Conservation (phyloP, 306 rosid genomes). For the Prinsepia uniflora region DNA sequence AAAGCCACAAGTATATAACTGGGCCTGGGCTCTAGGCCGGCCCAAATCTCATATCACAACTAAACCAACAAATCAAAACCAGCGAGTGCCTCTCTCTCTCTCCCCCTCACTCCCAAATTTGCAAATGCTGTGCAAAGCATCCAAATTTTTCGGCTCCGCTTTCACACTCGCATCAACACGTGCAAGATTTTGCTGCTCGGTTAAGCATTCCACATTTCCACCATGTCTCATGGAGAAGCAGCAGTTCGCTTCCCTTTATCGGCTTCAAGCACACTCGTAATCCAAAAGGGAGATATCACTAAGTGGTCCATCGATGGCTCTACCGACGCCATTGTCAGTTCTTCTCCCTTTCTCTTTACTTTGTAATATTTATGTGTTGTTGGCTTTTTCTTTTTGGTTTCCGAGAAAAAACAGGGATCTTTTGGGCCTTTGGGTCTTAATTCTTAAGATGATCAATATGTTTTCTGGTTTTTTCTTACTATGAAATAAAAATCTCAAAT, state of each 20-base stretch:
- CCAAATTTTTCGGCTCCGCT: background rate
- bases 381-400: slow-evolving; percentile 2
- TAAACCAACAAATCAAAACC: background rate
- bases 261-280: slow-evolving; percentile 46
- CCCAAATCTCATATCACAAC: background rate
- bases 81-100: too few species aligned
- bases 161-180: background rate
- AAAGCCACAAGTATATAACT: background rate
- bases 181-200: background rate
- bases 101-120: background rate
- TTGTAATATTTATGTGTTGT: background rate
- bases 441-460: background rate
- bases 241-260: slow-evolving; percentile 60
- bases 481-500: background rate
- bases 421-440: background rate
- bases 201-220: slow-evolving; percentile 32
- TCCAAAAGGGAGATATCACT: slow-evolving; percentile 85
- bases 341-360: slow-evolving; percentile 22
- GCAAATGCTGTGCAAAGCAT: background rate
- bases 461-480: background rate
- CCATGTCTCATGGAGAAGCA: slow-evolving; percentile 35
- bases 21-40: background rate
- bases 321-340: slow-evolving; percentile 73
- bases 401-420: background rate
- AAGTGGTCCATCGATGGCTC: slow-evolving; percentile 72